These are phyloP conservation scores for Euphorbia tirucalli DNA, from an alignment of 345 rosid genomes.

Conservation along the genomic window DNA sequence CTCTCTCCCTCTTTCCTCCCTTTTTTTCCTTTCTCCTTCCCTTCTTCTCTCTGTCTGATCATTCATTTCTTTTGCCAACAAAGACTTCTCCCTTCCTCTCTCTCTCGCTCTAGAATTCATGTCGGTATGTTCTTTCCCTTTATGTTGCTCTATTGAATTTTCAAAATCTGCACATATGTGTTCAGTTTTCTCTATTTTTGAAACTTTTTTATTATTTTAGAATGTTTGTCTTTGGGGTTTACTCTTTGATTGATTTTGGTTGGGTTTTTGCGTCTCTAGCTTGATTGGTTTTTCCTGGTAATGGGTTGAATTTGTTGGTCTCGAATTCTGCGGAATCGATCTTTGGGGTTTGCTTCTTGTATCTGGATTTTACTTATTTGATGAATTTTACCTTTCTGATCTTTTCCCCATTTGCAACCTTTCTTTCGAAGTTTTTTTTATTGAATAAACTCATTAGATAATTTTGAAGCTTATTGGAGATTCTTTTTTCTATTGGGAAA, in stretches of 20 bases:
- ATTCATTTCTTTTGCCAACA: background rate
- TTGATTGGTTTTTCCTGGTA: background rate
- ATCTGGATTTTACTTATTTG: background rate
- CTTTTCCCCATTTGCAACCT: background rate
- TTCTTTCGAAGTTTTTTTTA: background rate
- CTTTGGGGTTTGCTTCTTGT: background rate
- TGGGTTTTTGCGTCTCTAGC: background rate
- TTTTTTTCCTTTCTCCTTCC: background rate
- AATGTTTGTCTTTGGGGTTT: slow-evolving; percentile 13
- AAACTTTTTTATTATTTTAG: background rate
- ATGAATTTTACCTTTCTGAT: background rate
- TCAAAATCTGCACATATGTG: background rate
- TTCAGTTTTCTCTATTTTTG: slow-evolving; percentile 15
- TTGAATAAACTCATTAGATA: background rate
- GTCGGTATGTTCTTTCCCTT: slow-evolving; percentile 50
- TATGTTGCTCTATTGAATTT: background rate
- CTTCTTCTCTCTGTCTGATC: slow-evolving; percentile 2
- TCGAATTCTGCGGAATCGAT: slow-evolving; percentile 11
- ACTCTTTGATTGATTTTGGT: background rate
- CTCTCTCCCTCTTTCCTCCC: background rate
- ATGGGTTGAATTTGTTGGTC: background rate
- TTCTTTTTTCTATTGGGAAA: background rate
- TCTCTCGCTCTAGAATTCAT: slow-evolving; percentile 39
- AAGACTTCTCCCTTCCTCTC: slow-evolving; percentile 6
- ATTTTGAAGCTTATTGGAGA: background rate